Percentiles rank a stretch among this genome's conserved stretches.
Evolutionary conservation across 169 alveolate species (phyloP).

Genomic region (Cytauxzoon felis): DNA sequence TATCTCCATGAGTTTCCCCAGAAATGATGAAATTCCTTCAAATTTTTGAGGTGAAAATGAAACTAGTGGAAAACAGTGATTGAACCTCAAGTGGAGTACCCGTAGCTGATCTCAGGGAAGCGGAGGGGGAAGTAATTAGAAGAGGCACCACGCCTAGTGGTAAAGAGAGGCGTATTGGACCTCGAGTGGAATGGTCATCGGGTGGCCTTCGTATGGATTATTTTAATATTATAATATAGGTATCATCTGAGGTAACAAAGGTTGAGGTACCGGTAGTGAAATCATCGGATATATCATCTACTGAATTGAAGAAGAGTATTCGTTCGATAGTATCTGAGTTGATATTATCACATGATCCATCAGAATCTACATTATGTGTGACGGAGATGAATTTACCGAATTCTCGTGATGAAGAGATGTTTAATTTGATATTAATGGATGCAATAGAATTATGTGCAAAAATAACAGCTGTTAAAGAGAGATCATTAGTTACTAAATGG

Average conservation of each 20-base stretch:
- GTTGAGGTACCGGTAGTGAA: constrained; percentile 11
- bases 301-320: constrained; percentile 31
- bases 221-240: too few relatives aligned
- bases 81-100: too few relatives aligned
- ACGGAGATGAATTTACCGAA: constrained; percentile 38
- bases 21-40: too few relatives aligned
- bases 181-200: too few relatives aligned
- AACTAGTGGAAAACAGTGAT: too few relatives aligned
- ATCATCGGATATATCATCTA: neutral
- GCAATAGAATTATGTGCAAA: constrained; percentile 58
- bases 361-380: constrained; percentile 47
- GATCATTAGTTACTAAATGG: constrained; percentile 46
- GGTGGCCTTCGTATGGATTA: too few relatives aligned
- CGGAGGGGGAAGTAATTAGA: too few relatives aligned
- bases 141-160: neutral
- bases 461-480: constrained; percentile 42
- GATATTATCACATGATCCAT: constrained; percentile 44
- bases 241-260: constrained; percentile 16
- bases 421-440: neutral
- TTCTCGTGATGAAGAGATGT: constrained; percentile 26
- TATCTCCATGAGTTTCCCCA: too few relatives aligned
- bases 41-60: too few relatives aligned
- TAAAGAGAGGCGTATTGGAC: neutral
- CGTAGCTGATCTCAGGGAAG: too few relatives aligned
- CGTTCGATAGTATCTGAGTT: constrained; percentile 44